Base-by-base conservation (phyloP, 257 asterid genomes). In the Solanum tarijense region DNA sequence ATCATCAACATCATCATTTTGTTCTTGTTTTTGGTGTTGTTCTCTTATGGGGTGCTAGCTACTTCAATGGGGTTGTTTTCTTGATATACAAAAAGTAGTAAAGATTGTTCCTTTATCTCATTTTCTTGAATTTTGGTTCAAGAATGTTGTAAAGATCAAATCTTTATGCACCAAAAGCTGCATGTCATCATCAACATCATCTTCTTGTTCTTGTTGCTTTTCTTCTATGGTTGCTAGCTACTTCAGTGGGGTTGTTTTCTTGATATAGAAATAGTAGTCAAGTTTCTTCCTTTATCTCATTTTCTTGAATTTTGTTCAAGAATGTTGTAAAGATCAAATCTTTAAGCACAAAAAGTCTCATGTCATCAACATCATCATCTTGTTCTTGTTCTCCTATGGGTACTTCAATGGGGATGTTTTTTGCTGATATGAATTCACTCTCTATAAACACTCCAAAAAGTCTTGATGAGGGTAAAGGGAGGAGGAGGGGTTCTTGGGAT, bases 381-480 rank as follows among this genome's bases (percentile, higher is more conserved):
- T 34, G 88, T 43, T 60, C 91, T 21, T 87, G 87, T 81, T 34
- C 86, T 65, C 27, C 88, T 21, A 52, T 83, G 43, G 74, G 85
- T 35, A 79, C 90, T 29, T 87, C 94, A 83, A 85, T 91, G 90
- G 94, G 93, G 23, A 89, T 85, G 92, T 84, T 87, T 29, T 93
- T 88, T 90, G 90, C 91, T 27, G 94, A 92, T 84, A 81, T 92
- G 90, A 87, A 86, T 43, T 60, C 89, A 43, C 92, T 92, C 35
- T 90, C 92, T 32, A 90, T 92, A 11, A 36, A 74, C 12, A 48
- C 86, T 83, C 91, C 86, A 27, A 89, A 60, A 36, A 66, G 7
- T 55, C 65, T 29, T n/a, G 38, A 46, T 23, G 84, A 88, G 20
- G 68, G 78, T 65, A 87, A 60, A 72, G 87, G 78, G 12, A 36